phyloP scores from a whole-genome alignment of 768 basidiomycete species.

The Rhodotorula taiwanensis region DNA sequence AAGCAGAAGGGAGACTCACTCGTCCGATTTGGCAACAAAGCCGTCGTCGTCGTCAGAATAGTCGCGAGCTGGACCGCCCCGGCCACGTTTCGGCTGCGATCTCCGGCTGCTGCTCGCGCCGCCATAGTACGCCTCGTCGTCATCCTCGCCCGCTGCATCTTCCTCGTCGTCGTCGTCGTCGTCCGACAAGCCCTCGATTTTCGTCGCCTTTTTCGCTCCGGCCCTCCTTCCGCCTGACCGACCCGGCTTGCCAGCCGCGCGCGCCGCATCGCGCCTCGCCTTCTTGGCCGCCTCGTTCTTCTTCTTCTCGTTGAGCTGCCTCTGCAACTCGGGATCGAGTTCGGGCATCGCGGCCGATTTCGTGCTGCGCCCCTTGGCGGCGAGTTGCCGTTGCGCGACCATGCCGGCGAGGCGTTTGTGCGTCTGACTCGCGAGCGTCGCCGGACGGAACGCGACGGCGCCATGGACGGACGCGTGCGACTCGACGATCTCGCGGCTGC shows the following conservation, averaged over 20 bases:
- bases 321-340: background rate
- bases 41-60: constrained; percentile 31
- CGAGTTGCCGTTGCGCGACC: constrained; percentile 70
- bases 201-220: constrained; percentile 24
- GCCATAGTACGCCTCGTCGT: background rate
- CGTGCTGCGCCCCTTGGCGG: constrained; percentile 58
- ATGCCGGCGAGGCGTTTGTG: constrained; percentile 81
- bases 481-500: constrained; percentile 71
- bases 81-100: constrained; percentile 15
- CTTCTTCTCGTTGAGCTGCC: background rate
- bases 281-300: constrained; percentile 31
- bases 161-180: constrained; percentile 12
- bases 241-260: constrained; percentile 1
- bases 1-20: constrained; percentile 7
- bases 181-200: constrained; percentile 16
- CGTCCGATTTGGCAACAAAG: constrained; percentile 26
- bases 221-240: background rate
- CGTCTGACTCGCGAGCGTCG: constrained; percentile 82
- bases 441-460: constrained; percentile 73
- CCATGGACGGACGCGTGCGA: constrained; percentile 76
- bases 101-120: background rate
- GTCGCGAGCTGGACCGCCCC: background rate
- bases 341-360: constrained; percentile 51
- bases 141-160: constrained; percentile 11
- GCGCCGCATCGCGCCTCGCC: constrained; percentile 20